These are phyloP conservation scores for Fusarium newnesense DNA, from an alignment of 2,329 filamentous ascomycete species.

Conservation along the genomic window DNA sequence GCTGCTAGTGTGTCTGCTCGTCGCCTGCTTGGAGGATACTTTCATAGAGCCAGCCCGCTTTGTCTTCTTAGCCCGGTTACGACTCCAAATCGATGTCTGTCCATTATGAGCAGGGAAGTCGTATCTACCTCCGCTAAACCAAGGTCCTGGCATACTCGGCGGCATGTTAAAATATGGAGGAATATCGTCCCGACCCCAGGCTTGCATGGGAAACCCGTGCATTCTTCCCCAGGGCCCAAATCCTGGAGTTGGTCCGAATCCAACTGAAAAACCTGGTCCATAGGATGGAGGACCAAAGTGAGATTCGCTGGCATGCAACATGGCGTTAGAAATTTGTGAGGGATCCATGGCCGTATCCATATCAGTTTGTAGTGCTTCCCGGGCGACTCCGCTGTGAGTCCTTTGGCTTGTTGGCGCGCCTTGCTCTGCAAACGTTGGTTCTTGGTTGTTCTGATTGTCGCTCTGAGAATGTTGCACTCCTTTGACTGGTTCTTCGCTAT, in stretches of 20 bases:
- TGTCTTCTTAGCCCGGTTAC: conserved; percentile 23
- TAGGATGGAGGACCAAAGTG: conserved; percentile 1
- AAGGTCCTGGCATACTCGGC: conserved; percentile 18
- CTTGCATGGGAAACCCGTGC: conserved; percentile 15
- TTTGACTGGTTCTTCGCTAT: conserved; percentile 23
- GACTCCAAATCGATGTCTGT: conserved; percentile 50
- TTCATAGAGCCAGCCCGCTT: conserved; percentile 38
- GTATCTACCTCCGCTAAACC: conserved; percentile 44
- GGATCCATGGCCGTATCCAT: neutral
- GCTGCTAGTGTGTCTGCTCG: neutral
- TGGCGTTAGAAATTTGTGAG: neutral
- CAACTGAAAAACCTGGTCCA: neutral
- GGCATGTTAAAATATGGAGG: conserved; percentile 34
- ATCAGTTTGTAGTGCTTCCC: neutral
- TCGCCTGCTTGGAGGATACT: conserved; percentile 2
- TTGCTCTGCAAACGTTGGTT: neutral
- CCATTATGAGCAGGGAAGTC: conserved; percentile 46
- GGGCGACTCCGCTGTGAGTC: neutral
- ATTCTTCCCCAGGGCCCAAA: conserved; percentile 32
- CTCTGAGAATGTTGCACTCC: conserved; percentile 18
- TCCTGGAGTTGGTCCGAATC: neutral
- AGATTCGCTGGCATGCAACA: neutral
- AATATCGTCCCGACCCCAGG: conserved; percentile 36
- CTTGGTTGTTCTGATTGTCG: neutral
- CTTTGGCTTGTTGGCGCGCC: neutral